Base-by-base conservation (phyloP, 805 yeast species). In the Starmera amethionina region DNA sequence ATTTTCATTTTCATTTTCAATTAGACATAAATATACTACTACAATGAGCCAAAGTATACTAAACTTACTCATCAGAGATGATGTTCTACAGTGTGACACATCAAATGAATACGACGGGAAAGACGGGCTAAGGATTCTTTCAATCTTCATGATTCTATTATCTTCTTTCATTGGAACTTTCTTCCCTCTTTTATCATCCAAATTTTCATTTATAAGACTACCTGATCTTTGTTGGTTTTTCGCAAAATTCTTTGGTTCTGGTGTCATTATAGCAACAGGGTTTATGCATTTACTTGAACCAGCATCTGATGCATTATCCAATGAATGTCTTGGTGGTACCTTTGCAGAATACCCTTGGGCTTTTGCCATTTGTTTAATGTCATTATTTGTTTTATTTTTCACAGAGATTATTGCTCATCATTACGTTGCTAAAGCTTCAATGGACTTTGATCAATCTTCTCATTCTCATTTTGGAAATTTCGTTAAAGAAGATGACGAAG, bases 211-310 rank as follows among this genome's bases (percentile, higher is more conserved):
- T 48, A 65, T 81, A 35, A 63, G 76, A 46, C 49, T 80, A 43
- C 87, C 87, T 1, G 51, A 68, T 12, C 70, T 76, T 75, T 70
- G 77, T 46, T 81, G 80, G 59, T 79, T 80, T 54, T 56, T 77
- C 37, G 78, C 84, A 38, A 82, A 81, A 52, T 82, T 71, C 59
- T 84, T 84, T 55, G 94, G 94, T 45, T 79, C 89, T 4, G 94
- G 94, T 41, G 90, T 84, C 37, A 84, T 84, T 52, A 70, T 84
- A 11, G 84, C 90, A 12, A 84, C 94, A 1, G 85, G 89, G 0
- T 82, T 84, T 50, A 77, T 84, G 28, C 94, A 84, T 62, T 63
- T 84, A 44, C 60, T 84, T 43, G 68, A 74, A 45, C 90, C 87
- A 0, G 90, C 93, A 4, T 58, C 67, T 42, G 82, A 79, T 9